Conservation (phyloP, 768 basidiomycete genomes). For the Lentinula detonsa region DNA sequence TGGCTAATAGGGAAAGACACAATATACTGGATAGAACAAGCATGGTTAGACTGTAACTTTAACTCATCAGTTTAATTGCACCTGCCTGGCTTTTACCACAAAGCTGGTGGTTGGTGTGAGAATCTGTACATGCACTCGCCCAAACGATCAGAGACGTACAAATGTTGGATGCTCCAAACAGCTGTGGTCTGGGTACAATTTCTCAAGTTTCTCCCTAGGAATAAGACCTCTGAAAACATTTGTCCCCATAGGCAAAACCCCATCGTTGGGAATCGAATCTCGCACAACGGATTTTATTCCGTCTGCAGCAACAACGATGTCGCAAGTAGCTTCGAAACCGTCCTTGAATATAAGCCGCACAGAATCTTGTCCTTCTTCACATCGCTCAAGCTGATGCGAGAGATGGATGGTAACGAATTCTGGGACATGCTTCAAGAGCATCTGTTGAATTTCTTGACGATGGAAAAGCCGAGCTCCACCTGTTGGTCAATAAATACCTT, state of each 20-base stretch:
- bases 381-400: slow-evolving; percentile 33
- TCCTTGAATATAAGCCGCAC: slow-evolving; percentile 21
- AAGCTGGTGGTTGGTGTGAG: slow-evolving; percentile 14
- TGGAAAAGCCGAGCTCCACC: slow-evolving; percentile 20
- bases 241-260: slow-evolving; percentile 32
- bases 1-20: slow-evolving; percentile 45
- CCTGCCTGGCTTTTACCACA: slow-evolving; percentile 26
- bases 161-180: slow-evolving; percentile 17
- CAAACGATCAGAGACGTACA: slow-evolving; percentile 11
- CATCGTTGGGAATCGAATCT: slow-evolving; percentile 3
- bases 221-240: slow-evolving; percentile 32
- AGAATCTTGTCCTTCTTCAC: slow-evolving; percentile 13
- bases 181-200: slow-evolving; percentile 23
- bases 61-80: not conserved
- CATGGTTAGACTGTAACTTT: not conserved
- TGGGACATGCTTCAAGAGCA: slow-evolving; percentile 30
- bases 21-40: slow-evolving; percentile 28
- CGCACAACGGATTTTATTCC: slow-evolving; percentile 24
- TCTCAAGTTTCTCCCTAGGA: slow-evolving; percentile 18
- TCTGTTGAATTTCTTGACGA: slow-evolving; percentile 38
- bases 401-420: slow-evolving; percentile 25
- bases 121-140: no score
- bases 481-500: not conserved
- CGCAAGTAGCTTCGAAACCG: slow-evolving; percentile 19
- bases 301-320: slow-evolving; percentile 35